A percentile compares a stretch with the other conserved stretches of the same genome.
Evolutionary conservation across 306 rosid species (phyloP).

Genomic region (Prunus fruticosa): DNA sequence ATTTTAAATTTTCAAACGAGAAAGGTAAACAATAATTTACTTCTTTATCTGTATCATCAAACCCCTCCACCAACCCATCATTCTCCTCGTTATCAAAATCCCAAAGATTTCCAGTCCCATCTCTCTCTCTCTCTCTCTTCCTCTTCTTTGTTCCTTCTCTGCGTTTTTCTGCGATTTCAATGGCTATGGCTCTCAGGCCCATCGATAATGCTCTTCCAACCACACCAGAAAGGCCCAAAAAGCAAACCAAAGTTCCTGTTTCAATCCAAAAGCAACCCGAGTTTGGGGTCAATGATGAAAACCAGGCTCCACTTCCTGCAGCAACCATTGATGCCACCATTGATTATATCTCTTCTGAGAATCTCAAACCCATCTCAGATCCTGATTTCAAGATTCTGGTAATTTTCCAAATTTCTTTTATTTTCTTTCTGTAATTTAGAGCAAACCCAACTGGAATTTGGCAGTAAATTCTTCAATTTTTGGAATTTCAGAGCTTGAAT

Average conservation of each 20-base stretch:
- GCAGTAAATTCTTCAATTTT: background rate
- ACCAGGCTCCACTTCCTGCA: constrained; percentile 43
- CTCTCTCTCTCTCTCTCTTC: background rate
- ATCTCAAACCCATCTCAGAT: constrained; percentile 63
- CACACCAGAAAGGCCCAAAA: constrained; percentile 65
- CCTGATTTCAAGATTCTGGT: constrained; percentile 65
- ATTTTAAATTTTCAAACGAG: constrained; percentile 3
- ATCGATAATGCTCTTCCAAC: constrained; percentile 79
- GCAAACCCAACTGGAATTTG: constrained; percentile 4
- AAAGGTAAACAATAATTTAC: background rate
- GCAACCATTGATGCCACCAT: constrained; percentile 50
- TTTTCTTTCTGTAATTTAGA: background rate
- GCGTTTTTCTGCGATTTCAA: background rate
- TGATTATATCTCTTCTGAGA: constrained; percentile 69
- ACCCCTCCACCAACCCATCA: background rate
- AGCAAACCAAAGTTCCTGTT: constrained; percentile 56
- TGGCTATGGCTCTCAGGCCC: constrained; percentile 85
- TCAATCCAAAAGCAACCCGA: constrained; percentile 42
- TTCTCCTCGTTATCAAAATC: constrained; percentile 4
- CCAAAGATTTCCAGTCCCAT: background rate
- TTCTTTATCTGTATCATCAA: background rate
- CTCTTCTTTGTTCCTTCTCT: background rate
- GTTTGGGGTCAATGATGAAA: constrained; percentile 45
- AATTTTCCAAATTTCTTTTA: background rate
- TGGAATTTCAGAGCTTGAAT: constrained; percentile 48